phyloP scores from a whole-genome alignment of 1,139 yeast species.

The Sugiyamaella paludigena region DNA sequence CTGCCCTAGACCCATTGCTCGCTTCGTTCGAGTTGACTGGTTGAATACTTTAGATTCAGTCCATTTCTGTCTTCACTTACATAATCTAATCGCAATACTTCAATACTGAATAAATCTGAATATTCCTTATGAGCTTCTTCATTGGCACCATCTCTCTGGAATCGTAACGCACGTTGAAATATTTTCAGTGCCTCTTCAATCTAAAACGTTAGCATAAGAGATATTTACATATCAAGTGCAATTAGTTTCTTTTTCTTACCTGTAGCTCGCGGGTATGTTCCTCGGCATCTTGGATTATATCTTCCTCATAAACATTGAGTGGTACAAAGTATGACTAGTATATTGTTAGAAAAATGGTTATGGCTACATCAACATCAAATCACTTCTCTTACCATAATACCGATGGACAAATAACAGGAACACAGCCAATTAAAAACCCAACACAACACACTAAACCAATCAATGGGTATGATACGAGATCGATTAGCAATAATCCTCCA shows the following conservation, averaged over 20 bases:
- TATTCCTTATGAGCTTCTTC: constrained; percentile 55
- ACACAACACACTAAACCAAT: too few relatives aligned
- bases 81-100: constrained; percentile 48
- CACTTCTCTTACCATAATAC: too few relatives aligned
- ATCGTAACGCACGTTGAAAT: constrained; percentile 65
- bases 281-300: constrained; percentile 64
- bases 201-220: constrained; percentile 37
- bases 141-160: constrained; percentile 53
- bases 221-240: too few relatives aligned
- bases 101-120: constrained; percentile 62
- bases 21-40: background rate
- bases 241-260: too few relatives aligned
- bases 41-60: background rate
- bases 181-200: constrained; percentile 82
- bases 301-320: constrained; percentile 72
- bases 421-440: too few relatives aligned
- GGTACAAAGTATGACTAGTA: constrained; percentile 70
- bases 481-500: too few relatives aligned
- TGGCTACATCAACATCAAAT: too few relatives aligned
- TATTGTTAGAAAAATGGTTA: background rate
- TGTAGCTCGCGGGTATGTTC: constrained; percentile 85
- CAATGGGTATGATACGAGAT: too few relatives aligned
- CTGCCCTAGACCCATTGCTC: too few relatives aligned
- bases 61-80: constrained; percentile 25
- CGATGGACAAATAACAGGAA: too few relatives aligned